Percentiles rank a stretch among this genome's conserved stretches.
Conservation (phyloP, 2,329 filamentous ascomycete species). For the Cladophialophora psammophila region DNA sequence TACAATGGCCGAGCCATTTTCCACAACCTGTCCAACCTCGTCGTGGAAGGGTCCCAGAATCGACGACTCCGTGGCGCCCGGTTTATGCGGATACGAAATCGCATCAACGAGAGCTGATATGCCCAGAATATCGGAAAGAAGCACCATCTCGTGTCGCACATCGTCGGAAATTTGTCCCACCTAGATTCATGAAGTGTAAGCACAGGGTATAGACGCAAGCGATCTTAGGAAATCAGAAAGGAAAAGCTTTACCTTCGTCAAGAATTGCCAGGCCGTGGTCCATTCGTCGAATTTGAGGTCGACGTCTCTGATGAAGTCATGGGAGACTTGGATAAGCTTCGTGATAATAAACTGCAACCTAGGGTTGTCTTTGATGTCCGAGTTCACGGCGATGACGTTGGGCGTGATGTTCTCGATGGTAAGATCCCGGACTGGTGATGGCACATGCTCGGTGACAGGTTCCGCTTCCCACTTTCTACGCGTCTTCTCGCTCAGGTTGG, state of each 20-base stretch:
- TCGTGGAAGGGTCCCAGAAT: constrained; percentile 26
- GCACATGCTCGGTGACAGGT: too few relatives aligned
- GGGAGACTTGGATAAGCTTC: constrained; percentile 8
- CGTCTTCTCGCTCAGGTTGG: too few relatives aligned
- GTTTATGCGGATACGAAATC: constrained; percentile 10
- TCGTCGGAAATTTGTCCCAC: too few relatives aligned
- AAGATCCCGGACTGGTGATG: neutral
- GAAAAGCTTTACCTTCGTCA: constrained; percentile 17
- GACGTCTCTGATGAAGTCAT: constrained; percentile 21
- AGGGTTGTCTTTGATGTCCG: constrained; percentile 1
- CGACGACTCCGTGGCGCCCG: constrained; percentile 17
- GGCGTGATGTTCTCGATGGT: constrained; percentile 11
- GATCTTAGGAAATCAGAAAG: too few relatives aligned
- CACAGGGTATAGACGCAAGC: too few relatives aligned
- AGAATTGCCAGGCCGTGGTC: constrained; percentile 15
- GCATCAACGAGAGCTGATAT: constrained; percentile 23
- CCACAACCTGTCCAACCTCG: constrained; percentile 8
- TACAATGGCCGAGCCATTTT: neutral
- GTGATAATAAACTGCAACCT: constrained; percentile 5
- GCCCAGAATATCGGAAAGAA: constrained; percentile 22
- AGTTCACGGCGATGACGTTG: neutral
- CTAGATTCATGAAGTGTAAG: too few relatives aligned
- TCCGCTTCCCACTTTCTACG: too few relatives aligned
- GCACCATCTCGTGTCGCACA: constrained; percentile 15
- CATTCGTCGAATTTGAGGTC: constrained; percentile 18